Base-by-base conservation (phyloP, 2,329 filamentous ascomycete species). In the Sclerotinia glacialis region DNA sequence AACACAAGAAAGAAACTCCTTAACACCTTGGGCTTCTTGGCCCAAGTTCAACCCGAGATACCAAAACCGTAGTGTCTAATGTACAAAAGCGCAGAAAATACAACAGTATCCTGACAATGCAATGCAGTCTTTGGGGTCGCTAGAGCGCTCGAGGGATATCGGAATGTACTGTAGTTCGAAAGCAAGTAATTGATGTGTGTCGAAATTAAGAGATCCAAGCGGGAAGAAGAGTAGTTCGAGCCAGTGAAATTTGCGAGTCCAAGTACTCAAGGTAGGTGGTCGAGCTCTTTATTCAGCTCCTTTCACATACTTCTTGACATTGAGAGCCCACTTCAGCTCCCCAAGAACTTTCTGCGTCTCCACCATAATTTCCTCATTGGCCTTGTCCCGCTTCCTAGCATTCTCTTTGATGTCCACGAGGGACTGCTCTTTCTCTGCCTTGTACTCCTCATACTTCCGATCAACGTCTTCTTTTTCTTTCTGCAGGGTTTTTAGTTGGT, bases 291-390 rank as follows among this genome's bases (percentile, higher is more conserved):
- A 87, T 76, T 83, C 77, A 8, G 85, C 83, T 65, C 80, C 84
- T 67, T 80, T 81, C 66, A 88, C 82, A 69, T 84, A 87, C 68
- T 84, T 78, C 78, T 90, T 88, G 62, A 90, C 83, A 64, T 83
- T 86, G 70, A 93, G 82, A 18, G 90, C 88, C 90, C 90, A 93
- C 74, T 81, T 85, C 77, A 93, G 82, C 79, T 91, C 86, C 69
- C 86, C 82, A 61, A 90, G 79, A n/a, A 85, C 83, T 71, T 84
- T 80, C 70, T 82, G 81, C 53, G 87, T 79, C 73, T 88, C 85
- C 47, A 82, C 77, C n/a, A 89, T 78, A 34, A 86, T 80, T 66
- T 77, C 77, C 69, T 86, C 81, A 72, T 90, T 88, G 73, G 89
- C 84, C 34, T 82, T 78, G 74, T 91, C 89, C 69, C 86, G 82